Percentiles rank a stretch among this genome's conserved stretches.
Evolutionary conservation across 495 filamentous ascomycete species (phyloP).

Genomic region (Chaetomium cochliodes): DNA sequence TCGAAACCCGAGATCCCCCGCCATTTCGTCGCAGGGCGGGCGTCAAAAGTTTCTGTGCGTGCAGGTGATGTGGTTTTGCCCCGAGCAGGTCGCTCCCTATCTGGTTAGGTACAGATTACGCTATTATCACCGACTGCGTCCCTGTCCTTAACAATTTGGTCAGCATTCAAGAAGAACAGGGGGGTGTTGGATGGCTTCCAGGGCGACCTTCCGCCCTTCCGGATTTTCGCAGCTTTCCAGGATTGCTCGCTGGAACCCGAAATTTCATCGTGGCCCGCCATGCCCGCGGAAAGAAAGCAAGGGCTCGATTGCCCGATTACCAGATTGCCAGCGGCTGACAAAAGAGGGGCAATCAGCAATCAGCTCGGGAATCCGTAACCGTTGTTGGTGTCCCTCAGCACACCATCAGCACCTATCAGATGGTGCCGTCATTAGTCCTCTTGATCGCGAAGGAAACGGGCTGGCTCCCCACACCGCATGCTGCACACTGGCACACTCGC

Average conservation of each 20-base stretch:
- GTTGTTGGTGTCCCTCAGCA: constrained; percentile 2
- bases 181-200: neutral
- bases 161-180: constrained; percentile 13
- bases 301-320: too few relatives aligned
- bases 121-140: constrained; percentile 1
- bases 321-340: constrained; percentile 6
- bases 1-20: constrained; percentile 16
- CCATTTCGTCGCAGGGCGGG: constrained; percentile 6
- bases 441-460: constrained; percentile 7
- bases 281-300: constrained; percentile 19
- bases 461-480: neutral
- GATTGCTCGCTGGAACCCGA: constrained; percentile 22
- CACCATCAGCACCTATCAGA: neutral
- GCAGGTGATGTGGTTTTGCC: constrained; percentile 7
- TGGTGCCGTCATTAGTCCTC: constrained; percentile 2
- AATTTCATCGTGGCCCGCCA: constrained; percentile 16
- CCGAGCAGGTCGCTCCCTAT: constrained; percentile 6
- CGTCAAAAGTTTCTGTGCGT: constrained; percentile 20
- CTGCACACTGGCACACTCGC: constrained; percentile 16
- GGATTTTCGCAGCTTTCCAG: neutral
- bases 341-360: constrained; percentile 26
- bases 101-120: constrained; percentile 21
- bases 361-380: constrained; percentile 13
- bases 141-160: neutral
- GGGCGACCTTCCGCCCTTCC: constrained; percentile 8